Conservation (phyloP, 129 eudicot genomes). For the Escallonia herrerae region DNA sequence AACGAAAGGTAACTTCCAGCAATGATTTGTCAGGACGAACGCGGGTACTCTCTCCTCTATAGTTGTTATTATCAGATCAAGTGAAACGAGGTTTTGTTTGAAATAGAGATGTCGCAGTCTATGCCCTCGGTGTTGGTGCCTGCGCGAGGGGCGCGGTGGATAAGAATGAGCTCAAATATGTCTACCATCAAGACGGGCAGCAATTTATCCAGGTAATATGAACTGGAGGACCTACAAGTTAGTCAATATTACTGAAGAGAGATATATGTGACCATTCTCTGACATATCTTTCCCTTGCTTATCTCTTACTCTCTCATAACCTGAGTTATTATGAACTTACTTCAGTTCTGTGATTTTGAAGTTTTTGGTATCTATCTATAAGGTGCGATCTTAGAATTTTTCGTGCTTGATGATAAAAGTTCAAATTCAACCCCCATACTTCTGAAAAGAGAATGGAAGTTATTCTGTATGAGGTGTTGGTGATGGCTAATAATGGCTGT, state of each 20-base stretch:
- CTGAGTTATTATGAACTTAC: too few relatives aligned
- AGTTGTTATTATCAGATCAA: neutral
- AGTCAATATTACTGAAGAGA: neutral
- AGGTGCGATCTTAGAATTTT: too few relatives aligned
- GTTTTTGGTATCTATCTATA: too few relatives aligned
- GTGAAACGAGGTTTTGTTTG: neutral
- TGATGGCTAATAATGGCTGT: too few relatives aligned
- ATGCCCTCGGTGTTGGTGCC: conserved; percentile 94
- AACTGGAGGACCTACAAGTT: neutral
- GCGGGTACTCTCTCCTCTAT: neutral
- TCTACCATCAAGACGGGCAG: conserved; percentile 89
- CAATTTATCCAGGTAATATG: conserved; percentile 57
- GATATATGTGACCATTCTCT: too few relatives aligned
- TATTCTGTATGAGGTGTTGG: too few relatives aligned
- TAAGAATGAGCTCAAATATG: conserved; percentile 71
- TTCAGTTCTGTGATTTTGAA: too few relatives aligned
- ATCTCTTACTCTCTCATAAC: neutral
- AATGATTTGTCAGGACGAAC: neutral
- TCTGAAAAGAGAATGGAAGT: too few relatives aligned
- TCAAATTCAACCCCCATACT: too few relatives aligned
- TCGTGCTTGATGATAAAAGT: too few relatives aligned
- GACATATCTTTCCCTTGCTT: too few relatives aligned
- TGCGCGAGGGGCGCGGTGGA: conserved; percentile 76
- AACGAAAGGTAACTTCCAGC: conserved; percentile 53
- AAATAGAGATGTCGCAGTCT: conserved; percentile 78